Evolutionary conservation across 768 basidiomycete genomes (phyloP), one percentile per base, ranked within the genome.

Genomic region (Phallus indusiatus): DNA sequence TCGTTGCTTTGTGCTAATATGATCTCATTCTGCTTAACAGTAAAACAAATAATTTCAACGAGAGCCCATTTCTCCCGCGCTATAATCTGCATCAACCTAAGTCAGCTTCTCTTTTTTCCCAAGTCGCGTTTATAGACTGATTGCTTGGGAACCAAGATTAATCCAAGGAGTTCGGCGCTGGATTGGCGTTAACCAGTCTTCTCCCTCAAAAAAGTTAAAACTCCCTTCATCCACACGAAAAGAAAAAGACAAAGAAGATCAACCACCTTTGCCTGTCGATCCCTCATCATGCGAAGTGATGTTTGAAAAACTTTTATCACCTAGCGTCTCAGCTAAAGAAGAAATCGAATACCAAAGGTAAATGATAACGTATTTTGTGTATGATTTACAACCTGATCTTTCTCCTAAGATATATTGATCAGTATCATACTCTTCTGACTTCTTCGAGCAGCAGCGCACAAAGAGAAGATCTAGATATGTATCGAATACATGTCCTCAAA

Each of bases 91-190:
- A 71, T 42, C 56, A 62, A n/a, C 74, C 76, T 10, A 73, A 70
- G 79, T 55, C 47, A 16, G 42, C 8, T 47, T 7, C 6, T 14
- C 54, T 24, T 8, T 22, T 33, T 17, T 14, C 54, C 64, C n/a
- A n/a, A n/a, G n/a, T n/a, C n/a, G n/a, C n/a, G n/a, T 46, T 68
- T 42, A 9, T 18, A 14, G 56, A 1, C 12, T 50, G 11, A 12
- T 53, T 7, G n/a, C 49, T 22, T 35, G 20, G 22, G 7, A 54
- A 28, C 28, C 28, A 61, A 90, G 88, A 57, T 75, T 90, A 55
- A 87, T 91, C 60, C 85, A 86, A 61, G 89, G 88, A 24, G 85
- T 91, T 10, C 78, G 86, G 28, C 79, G 83, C 17, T 90, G 87
- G 88, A 90, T 91, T 55, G 77, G 82, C 10, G 76, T 85, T 1